Evolutionary conservation across 768 basidiomycete species (phyloP).

Genomic region (Tylopilus rubrobrunneus): DNA sequence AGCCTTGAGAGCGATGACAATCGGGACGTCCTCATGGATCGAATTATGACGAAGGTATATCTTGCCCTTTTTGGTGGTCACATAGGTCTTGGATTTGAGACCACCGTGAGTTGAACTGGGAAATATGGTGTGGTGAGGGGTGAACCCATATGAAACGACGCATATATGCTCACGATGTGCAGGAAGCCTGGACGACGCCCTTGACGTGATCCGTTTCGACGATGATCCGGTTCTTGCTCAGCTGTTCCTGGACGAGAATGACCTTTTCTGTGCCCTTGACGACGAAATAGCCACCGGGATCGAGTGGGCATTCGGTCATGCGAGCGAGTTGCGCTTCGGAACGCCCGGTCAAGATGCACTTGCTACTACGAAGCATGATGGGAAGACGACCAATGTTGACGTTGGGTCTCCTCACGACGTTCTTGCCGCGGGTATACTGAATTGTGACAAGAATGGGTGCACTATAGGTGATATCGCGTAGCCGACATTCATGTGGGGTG

Average conservation of each 20-base stretch:
- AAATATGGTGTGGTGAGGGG: slow-evolving; percentile 9
- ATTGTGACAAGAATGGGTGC: slow-evolving; percentile 93
- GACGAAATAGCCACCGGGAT: slow-evolving; percentile 99
- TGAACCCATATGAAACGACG: background rate
- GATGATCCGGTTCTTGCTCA: slow-evolving; percentile 98
- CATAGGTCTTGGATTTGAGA: slow-evolving; percentile 96
- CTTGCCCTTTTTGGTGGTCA: slow-evolving; percentile 89
- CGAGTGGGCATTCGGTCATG: slow-evolving; percentile 96
- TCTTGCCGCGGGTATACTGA: slow-evolving; percentile 90
- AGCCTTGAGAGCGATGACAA: slow-evolving; percentile 94
- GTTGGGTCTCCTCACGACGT: slow-evolving; percentile 76
- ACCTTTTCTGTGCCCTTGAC: slow-evolving; percentile 99
- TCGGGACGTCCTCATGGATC: slow-evolving; percentile 94
- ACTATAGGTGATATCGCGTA: slow-evolving; percentile 92
- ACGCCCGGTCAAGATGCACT: slow-evolving; percentile 83
- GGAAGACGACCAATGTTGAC: slow-evolving; percentile 89
- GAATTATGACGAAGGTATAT: slow-evolving; percentile 98
- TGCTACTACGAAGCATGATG: slow-evolving; percentile 95
- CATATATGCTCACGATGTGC: slow-evolving; percentile 74
- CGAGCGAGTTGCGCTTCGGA: slow-evolving; percentile 80
- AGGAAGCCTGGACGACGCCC: slow-evolving; percentile 88
- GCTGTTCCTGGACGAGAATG: slow-evolving; percentile 96
- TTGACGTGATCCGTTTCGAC: slow-evolving; percentile 92
- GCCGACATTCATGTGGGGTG: slow-evolving; percentile 95
- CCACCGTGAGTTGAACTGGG: slow-evolving; percentile 75